Evolutionary conservation across 495 filamentous ascomycete species (phyloP).

Genomic region (Tuber borchii): DNA sequence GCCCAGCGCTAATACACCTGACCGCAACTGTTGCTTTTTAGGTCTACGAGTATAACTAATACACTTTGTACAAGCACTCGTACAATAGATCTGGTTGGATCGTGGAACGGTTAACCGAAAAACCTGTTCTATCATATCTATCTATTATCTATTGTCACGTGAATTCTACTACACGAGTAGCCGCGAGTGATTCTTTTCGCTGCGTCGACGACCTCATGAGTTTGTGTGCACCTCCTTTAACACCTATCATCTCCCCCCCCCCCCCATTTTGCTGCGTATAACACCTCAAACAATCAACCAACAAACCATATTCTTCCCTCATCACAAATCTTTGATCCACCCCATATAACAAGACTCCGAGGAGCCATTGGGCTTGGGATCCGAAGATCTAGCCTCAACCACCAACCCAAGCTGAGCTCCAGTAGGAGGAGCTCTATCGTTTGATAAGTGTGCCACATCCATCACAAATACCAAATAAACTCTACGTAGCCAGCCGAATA

Average conservation of each 20-base stretch:
- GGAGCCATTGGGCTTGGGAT: neutral
- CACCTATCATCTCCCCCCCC: neutral
- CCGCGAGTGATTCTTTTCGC: neutral
- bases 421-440: neutral
- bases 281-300: neutral
- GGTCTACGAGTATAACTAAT: neutral
- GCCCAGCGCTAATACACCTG: neutral
- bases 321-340: neutral
- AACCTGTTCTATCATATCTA: neutral
- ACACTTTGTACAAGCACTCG: too few relatives aligned
- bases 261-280: neutral
- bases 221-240: neutral
- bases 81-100: slow-evolving; percentile 1
- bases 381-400: slow-evolving; percentile 3
- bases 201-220: neutral
- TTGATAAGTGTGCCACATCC: slow-evolving; percentile 1
- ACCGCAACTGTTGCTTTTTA: neutral
- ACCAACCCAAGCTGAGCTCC: neutral
- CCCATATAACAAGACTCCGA: neutral
- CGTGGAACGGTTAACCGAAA: neutral
- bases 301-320: neutral
- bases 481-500: neutral
- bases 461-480: slow-evolving; percentile 4
- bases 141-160: neutral
- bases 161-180: neutral